These are phyloP conservation scores for Neoboletus subvelutipes DNA, from an alignment of 768 basidiomycete species.

Conservation along the genomic window DNA sequence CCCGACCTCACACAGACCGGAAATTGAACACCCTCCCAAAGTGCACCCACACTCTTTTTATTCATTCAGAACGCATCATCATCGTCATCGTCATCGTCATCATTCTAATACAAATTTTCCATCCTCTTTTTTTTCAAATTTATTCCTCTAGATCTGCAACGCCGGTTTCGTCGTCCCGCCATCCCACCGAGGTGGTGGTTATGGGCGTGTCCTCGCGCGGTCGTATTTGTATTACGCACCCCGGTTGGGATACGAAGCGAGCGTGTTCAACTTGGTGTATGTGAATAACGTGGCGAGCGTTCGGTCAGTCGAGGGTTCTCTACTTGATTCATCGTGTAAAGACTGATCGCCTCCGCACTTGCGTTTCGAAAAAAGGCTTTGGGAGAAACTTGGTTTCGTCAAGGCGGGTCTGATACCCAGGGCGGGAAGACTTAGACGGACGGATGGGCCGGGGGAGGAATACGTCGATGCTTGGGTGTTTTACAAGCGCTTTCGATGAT, in stretches of 20 bases:
- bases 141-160: constrained; percentile 69
- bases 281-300: constrained; percentile 77
- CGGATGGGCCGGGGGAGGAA: constrained; percentile 76
- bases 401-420: constrained; percentile 76
- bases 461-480: constrained; percentile 87
- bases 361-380: constrained; percentile 41
- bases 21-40: constrained; percentile 5
- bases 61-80: not conserved
- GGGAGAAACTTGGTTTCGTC: constrained; percentile 81
- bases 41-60: not conserved
- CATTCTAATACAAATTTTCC: not conserved
- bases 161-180: constrained; percentile 83
- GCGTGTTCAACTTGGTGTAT: constrained; percentile 91
- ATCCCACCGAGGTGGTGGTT: constrained; percentile 57
- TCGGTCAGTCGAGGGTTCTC: constrained; percentile 37
- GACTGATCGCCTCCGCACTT: not conserved
- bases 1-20: not conserved
- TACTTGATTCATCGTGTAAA: too few species aligned
- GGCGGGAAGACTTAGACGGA: constrained; percentile 67
- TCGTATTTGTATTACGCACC: constrained; percentile 85
- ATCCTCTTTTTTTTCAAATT: not conserved
- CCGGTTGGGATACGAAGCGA: constrained; percentile 68
- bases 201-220: constrained; percentile 69
- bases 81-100: not conserved
- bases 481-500: constrained; percentile 69